phyloP scores from a whole-genome alignment of 1,139 yeast species.

The Suhomyces bolitotheri region DNA sequence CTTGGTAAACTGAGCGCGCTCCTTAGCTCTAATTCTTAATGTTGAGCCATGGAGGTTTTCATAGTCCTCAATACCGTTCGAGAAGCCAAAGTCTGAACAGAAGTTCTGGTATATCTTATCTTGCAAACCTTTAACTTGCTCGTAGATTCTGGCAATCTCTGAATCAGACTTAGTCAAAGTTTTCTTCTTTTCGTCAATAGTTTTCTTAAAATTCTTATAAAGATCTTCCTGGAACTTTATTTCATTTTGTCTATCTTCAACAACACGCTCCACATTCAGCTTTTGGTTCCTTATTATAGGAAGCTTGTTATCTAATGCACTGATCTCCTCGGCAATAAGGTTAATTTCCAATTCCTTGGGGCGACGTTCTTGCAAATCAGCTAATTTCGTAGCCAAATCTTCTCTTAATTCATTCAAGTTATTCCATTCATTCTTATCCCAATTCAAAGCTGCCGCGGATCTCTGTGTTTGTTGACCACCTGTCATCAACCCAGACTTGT shows the following conservation, averaged over 20 bases:
- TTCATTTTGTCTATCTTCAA: constrained; percentile 58
- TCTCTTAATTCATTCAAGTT: constrained; percentile 61
- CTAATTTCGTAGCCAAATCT: constrained; percentile 54
- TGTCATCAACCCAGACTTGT: constrained; percentile 86
- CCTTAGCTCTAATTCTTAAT: constrained; percentile 60
- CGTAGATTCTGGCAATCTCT: constrained; percentile 25
- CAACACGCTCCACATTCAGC: constrained; percentile 48
- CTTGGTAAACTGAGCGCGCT: constrained; percentile 59
- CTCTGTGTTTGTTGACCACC: constrained; percentile 65
- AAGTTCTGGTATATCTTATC: constrained; percentile 51
- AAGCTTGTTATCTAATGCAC: constrained; percentile 53
- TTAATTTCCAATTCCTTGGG: constrained; percentile 63
- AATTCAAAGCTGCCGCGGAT: constrained; percentile 40
- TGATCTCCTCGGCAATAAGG: constrained; percentile 54
- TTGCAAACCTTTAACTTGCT: constrained; percentile 41
- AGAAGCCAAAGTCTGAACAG: constrained; percentile 54
- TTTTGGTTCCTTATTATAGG: constrained; percentile 54
- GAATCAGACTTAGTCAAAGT: constrained; percentile 32
- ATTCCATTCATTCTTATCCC: constrained; percentile 77
- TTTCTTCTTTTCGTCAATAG: constrained; percentile 21
- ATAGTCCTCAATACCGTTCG: constrained; percentile 58
- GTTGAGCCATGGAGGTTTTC: constrained; percentile 67
- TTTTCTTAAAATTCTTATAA: constrained; percentile 18
- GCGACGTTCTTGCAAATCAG: constrained; percentile 47
- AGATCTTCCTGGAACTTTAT: constrained; percentile 47